Conservation (phyloP, 179 eudicot genomes). For the Patellifolia procumbens region DNA sequence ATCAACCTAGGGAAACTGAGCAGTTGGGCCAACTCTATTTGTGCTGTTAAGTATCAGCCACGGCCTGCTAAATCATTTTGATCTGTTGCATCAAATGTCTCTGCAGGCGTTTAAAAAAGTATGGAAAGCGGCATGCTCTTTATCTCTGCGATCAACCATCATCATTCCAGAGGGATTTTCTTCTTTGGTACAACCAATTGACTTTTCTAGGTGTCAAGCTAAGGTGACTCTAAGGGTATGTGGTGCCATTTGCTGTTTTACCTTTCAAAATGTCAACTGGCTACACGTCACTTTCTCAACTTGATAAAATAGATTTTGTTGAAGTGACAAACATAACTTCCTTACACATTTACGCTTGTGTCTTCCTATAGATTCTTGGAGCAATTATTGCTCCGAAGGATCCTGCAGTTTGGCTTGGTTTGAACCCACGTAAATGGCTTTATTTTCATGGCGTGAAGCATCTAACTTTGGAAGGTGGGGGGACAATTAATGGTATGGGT, state of each 20-base stretch:
- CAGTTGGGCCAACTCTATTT: not conserved
- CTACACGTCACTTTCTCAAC: not conserved
- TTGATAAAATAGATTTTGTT: not conserved
- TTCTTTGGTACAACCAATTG: slow-evolving; percentile 55
- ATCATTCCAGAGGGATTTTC: slow-evolving; percentile 51
- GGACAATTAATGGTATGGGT: slow-evolving; percentile 86
- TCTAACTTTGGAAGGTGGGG: slow-evolving; percentile 74
- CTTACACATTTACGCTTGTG: slow-evolving; percentile 23
- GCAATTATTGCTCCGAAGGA: slow-evolving; percentile 70
- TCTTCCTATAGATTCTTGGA: slow-evolving; percentile 58
- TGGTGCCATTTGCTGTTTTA: slow-evolving; percentile 7
- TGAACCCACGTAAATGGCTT: slow-evolving; percentile 75
- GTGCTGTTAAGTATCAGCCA: not conserved
- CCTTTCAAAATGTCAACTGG: not conserved
- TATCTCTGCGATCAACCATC: slow-evolving; percentile 41
- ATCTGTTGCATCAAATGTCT: slow-evolving; percentile 6
- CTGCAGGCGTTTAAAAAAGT: slow-evolving; percentile 61
- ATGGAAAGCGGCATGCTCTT: slow-evolving; percentile 76
- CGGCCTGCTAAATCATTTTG: not conserved
- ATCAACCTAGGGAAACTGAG: not conserved
- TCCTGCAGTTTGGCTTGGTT: slow-evolving; percentile 72
- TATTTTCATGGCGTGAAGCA: slow-evolving; percentile 69
- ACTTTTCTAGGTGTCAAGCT: slow-evolving; percentile 64
- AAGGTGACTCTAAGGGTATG: slow-evolving; percentile 67
- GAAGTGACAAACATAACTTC: not conserved